Conservation (phyloP, 441 rosid genomes). For the Dalechampia spathulata region DNA sequence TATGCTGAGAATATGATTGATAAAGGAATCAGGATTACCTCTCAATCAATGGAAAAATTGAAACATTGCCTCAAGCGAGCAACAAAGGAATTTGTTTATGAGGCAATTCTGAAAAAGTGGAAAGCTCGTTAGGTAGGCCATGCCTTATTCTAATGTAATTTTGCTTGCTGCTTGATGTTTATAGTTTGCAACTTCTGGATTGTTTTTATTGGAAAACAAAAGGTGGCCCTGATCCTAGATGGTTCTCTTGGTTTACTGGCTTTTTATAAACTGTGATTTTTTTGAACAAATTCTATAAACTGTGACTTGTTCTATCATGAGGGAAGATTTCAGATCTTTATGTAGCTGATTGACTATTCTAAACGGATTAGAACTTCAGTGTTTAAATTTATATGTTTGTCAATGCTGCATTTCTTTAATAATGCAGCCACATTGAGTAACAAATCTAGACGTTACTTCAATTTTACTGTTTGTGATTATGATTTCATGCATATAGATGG, state of each 20-base stretch:
- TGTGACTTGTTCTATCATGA: too few species aligned
- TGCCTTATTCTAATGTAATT: background rate
- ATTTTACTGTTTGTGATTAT: too few species aligned
- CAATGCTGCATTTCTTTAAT: too few species aligned
- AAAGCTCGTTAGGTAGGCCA: conserved; percentile 21
- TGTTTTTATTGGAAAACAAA: background rate
- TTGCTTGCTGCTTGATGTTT: background rate
- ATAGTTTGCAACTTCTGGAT: background rate
- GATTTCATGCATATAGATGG: too few species aligned
- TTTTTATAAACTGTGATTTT: too few species aligned
- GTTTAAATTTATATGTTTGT: too few species aligned
- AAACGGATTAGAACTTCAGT: too few species aligned
- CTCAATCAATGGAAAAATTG: conserved; percentile 37
- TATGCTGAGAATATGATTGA: conserved; percentile 50
- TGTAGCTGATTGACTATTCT: too few species aligned
- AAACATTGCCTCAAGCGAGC: conserved; percentile 31
- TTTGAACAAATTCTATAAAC: too few species aligned
- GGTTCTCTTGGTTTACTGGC: background rate
- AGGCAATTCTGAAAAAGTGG: conserved; percentile 39
- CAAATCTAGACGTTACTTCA: too few species aligned
- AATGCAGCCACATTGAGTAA: too few species aligned
- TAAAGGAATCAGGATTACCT: conserved; percentile 37
- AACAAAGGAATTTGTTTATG: conserved; percentile 29
- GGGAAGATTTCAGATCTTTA: too few species aligned
- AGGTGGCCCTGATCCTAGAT: background rate